These are phyloP conservation scores for Alternaria ventricosa DNA, from an alignment of 2,329 filamentous ascomycete genomes.

Conservation along the genomic window DNA sequence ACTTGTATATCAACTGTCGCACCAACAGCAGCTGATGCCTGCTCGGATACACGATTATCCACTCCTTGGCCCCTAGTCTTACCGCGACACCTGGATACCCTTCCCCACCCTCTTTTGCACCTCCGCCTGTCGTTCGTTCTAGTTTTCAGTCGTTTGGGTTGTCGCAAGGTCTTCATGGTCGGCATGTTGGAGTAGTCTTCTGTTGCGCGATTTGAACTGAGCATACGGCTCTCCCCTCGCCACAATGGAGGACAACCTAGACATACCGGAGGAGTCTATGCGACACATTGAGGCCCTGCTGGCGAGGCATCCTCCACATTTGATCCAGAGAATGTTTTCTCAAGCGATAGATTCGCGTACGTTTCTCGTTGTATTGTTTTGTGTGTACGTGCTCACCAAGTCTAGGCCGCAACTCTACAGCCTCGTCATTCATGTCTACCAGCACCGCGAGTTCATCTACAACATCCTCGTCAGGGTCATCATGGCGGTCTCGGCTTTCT, in stretches of 20 bases:
- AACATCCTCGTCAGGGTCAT: slow-evolving; percentile 39
- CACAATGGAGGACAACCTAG: slow-evolving; percentile 44
- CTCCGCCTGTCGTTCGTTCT: slow-evolving; percentile 12
- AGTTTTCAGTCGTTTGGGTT: slow-evolving; percentile 13
- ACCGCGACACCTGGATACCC: slow-evolving; percentile 26
- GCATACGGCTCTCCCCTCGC: slow-evolving; percentile 16
- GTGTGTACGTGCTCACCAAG: slow-evolving; percentile 25
- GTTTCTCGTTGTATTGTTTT: slow-evolving; percentile 11
- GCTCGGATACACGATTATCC: slow-evolving; percentile 42
- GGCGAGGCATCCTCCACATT: slow-evolving; percentile 43
- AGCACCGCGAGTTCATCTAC: slow-evolving; percentile 37
- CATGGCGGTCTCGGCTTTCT: slow-evolving; percentile 43
- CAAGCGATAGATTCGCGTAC: slow-evolving; percentile 46
- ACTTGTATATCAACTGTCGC: slow-evolving; percentile 44
- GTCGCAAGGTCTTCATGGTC: slow-evolving; percentile 13
- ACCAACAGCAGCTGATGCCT: slow-evolving; percentile 42
- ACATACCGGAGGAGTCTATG: slow-evolving; percentile 48
- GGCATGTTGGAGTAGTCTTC: slow-evolving; percentile 28
- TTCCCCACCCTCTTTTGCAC: slow-evolving; percentile 29
- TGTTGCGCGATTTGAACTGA: slow-evolving; percentile 12
- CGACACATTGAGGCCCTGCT: slow-evolving; percentile 47
- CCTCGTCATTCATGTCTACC: slow-evolving; percentile 43
- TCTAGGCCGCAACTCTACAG: slow-evolving; percentile 43
- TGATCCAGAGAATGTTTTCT: slow-evolving; percentile 47
- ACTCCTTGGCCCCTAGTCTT: slow-evolving; percentile 36